Conservation (phyloP, 2,329 filamentous ascomycete genomes). For the Talaromyces sp. region DNA sequence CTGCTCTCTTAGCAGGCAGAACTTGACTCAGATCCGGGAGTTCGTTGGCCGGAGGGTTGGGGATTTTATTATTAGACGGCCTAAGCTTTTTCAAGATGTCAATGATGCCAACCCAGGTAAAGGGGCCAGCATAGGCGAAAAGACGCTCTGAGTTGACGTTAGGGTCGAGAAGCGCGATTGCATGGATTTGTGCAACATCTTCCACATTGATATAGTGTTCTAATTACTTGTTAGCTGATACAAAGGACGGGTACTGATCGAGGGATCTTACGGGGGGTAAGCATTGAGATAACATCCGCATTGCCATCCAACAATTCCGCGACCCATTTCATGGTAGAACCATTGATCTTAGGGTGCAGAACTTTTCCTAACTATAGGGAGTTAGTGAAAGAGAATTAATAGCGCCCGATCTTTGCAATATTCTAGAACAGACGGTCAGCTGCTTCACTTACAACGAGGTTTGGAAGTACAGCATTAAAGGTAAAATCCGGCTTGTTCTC, state of each 20-base stretch:
- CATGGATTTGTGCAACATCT: slow-evolving; percentile 51
- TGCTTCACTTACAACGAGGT: slow-evolving; percentile 29
- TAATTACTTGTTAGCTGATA: slow-evolving; percentile 23
- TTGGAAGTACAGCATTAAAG: slow-evolving; percentile 35
- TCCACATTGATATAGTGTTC: slow-evolving; percentile 45
- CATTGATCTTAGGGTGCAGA: slow-evolving; percentile 10
- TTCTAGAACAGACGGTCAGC: background rate
- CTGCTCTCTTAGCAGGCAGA: slow-evolving; percentile 25
- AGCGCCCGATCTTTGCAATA: background rate
- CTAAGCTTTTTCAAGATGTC: slow-evolving; percentile 37
- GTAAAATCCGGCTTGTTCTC: slow-evolving; percentile 44
- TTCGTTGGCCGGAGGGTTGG: slow-evolving; percentile 25
- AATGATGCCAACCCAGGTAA: slow-evolving; percentile 46
- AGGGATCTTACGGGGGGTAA: background rate
- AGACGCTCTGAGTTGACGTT: slow-evolving; percentile 49
- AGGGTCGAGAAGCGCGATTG: slow-evolving; percentile 49
- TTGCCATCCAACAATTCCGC: slow-evolving; percentile 8
- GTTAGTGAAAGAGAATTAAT: background rate
- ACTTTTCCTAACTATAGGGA: slow-evolving; percentile 1
- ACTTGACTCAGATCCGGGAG: slow-evolving; percentile 26
- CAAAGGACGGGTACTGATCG: background rate
- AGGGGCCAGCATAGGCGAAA: slow-evolving; percentile 51
- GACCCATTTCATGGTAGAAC: slow-evolving; percentile 11
- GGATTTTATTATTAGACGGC: slow-evolving; percentile 38
- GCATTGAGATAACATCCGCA: background rate